These are phyloP conservation scores for Colletotrichum paranaense DNA, from an alignment of 2,329 filamentous ascomycete species.

Conservation along the genomic window DNA sequence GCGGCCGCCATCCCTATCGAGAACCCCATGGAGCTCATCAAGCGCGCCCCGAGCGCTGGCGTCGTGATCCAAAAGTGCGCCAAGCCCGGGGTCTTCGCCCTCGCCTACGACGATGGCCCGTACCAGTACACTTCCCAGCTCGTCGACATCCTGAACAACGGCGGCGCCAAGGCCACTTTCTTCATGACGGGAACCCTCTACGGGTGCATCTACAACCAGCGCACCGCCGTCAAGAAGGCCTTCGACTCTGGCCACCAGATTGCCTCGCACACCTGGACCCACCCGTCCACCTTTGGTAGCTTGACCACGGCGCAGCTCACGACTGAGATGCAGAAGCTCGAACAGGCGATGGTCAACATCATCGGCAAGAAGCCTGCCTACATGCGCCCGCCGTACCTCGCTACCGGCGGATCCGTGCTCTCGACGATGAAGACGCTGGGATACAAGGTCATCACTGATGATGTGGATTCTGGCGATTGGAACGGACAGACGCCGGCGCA, in stretches of 20 bases:
- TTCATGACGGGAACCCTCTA: conserved; percentile 64
- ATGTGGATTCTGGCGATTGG: conserved; percentile 72
- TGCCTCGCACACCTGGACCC: conserved; percentile 65
- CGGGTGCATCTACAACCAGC: conserved; percentile 62
- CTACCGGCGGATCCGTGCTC: conserved; percentile 56
- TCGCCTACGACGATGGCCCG: conserved; percentile 67
- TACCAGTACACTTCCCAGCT: conserved; percentile 60
- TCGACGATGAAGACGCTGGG: conserved; percentile 57
- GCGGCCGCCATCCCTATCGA: conserved; percentile 45
- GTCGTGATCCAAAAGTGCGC: conserved; percentile 58
- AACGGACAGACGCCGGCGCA: conserved; percentile 61
- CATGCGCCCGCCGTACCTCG: conserved; percentile 62
- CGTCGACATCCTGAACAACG: conserved; percentile 61
- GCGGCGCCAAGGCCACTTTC: conserved; percentile 63
- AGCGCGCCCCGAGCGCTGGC: conserved; percentile 52
- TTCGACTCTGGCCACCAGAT: conserved; percentile 63
- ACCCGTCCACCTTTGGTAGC: conserved; percentile 54
- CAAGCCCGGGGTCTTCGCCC: conserved; percentile 56
- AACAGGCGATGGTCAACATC: conserved; percentile 62
- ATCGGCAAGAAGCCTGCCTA: conserved; percentile 60
- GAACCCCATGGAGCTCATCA: conserved; percentile 53
- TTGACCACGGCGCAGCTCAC: conserved; percentile 52
- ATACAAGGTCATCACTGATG: conserved; percentile 71
- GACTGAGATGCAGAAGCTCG: conserved; percentile 61
- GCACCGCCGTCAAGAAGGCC: conserved; percentile 64